Percentiles rank a stretch among this genome's conserved stretches.
These are phyloP conservation scores for Rhizopogon vinicolor DNA, from an alignment of 768 basidiomycete genomes.

Conservation along the genomic window DNA sequence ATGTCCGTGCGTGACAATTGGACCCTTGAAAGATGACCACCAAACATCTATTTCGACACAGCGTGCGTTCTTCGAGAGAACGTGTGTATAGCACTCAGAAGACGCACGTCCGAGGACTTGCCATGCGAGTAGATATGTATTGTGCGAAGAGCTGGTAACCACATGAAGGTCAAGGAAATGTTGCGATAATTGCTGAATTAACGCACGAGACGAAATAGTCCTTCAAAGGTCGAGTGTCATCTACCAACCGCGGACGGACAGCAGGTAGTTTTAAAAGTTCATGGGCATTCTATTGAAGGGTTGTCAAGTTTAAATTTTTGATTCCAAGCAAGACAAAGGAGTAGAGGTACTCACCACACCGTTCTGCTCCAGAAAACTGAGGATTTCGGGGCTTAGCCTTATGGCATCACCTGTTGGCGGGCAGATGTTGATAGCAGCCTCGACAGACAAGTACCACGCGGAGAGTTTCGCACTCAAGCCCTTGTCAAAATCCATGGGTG, in stretches of 20 bases:
- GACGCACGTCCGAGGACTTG: constrained; percentile 54
- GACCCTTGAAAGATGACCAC: constrained; percentile 43
- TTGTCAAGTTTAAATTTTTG: background rate
- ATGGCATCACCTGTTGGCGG: constrained; percentile 11
- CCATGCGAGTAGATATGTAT: constrained; percentile 58
- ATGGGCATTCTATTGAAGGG: constrained; percentile 18
- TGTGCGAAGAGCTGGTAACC: constrained; percentile 51
- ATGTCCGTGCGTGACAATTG: constrained; percentile 57
- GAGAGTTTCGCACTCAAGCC: background rate
- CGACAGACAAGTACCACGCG: background rate
- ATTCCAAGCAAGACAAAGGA: background rate
- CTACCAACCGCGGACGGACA: constrained; percentile 26
- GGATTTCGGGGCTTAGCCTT: constrained; percentile 34
- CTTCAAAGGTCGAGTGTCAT: constrained; percentile 44
- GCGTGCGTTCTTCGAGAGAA: constrained; percentile 45
- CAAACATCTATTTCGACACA: constrained; percentile 72
- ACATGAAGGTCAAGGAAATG: background rate
- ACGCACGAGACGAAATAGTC: constrained; percentile 51
- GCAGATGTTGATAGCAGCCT: constrained; percentile 11
- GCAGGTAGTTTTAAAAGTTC: constrained; percentile 33
- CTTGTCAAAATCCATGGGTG: background rate
- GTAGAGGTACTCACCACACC: constrained; percentile 23
- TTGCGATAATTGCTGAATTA: background rate
- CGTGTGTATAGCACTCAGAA: constrained; percentile 49
- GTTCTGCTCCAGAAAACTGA: constrained; percentile 28